Evolutionary conservation across 805 yeast species (phyloP).

Genomic region (Grigorovia yakushimaensis): DNA sequence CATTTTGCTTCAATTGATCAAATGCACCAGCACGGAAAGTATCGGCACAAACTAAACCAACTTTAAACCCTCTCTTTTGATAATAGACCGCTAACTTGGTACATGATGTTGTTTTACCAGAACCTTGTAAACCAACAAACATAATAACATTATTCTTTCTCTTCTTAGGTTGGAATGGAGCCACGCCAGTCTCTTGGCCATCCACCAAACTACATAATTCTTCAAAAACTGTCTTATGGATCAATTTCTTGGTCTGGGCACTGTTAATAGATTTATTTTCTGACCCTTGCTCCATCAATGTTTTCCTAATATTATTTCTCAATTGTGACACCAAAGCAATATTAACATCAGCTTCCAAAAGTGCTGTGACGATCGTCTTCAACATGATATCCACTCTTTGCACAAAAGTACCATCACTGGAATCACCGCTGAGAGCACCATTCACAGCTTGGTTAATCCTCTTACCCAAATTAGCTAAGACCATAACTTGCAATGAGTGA

Average conservation of each 20-base stretch:
- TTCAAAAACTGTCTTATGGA: constrained; percentile 90
- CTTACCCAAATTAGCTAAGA: constrained; percentile 69
- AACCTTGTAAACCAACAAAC: constrained; percentile 98
- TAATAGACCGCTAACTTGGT: constrained; percentile 93
- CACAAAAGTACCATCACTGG: constrained; percentile 48
- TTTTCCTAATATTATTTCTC: constrained; percentile 58
- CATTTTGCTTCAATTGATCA: constrained; percentile 95
- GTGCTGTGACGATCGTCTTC: constrained; percentile 83
- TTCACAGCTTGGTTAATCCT: constrained; percentile 67
- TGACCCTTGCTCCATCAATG: constrained; percentile 46
- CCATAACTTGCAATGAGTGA: constrained; percentile 35
- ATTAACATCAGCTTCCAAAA: constrained; percentile 90
- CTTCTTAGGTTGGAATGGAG: constrained; percentile 70
- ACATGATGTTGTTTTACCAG: constrained; percentile 97
- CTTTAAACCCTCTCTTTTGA: constrained; percentile 86
- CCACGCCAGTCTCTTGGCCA: constrained; percentile 35
- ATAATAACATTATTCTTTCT: constrained; percentile 71
- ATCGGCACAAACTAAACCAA: constrained; percentile 96
- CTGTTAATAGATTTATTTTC: constrained; percentile 21
- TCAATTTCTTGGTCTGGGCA: constrained; percentile 63
- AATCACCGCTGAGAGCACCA: constrained; percentile 48
- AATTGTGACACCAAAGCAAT: constrained; percentile 70
- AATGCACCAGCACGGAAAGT: constrained; percentile 99
- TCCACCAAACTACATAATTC: constrained; percentile 84
- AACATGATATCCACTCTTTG: constrained; percentile 59